These are phyloP conservation scores for Artemisia argyi DNA, from an alignment of 129 eudicot genomes.

Conservation along the genomic window DNA sequence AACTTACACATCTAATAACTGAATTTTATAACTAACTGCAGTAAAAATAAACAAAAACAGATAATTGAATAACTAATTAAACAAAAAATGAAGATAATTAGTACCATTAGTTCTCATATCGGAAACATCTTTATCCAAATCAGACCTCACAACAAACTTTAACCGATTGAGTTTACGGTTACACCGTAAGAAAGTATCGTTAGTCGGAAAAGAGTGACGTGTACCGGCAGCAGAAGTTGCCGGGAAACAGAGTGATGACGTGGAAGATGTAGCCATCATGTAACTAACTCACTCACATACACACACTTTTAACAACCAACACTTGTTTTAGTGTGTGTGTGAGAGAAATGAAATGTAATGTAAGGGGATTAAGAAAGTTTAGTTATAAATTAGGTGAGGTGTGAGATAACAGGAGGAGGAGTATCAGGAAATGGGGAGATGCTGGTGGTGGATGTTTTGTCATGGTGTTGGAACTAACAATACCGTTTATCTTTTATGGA, in stretches of 20 bases:
- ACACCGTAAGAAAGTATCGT: conserved; percentile 27
- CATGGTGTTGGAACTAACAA: conserved; percentile 39
- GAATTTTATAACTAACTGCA: background rate
- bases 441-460: conserved; percentile 45
- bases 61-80: background rate
- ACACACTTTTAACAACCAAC: background rate
- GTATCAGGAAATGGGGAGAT: conserved; percentile 44
- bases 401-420: background rate
- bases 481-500: conserved; percentile 30
- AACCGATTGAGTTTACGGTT: conserved; percentile 38
- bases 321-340: background rate
- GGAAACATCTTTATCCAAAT: conserved; percentile 80
- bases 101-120: conserved; percentile 81
- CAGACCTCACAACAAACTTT: conserved; percentile 47
- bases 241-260: conserved; percentile 45
- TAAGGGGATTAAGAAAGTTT: background rate
- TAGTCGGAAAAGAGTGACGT: conserved; percentile 25
- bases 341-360: background rate
- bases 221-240: conserved; percentile 48
- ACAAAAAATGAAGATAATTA: background rate
- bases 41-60: background rate
- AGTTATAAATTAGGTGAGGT: background rate
- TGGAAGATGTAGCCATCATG: conserved; percentile 53
- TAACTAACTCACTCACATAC: background rate
- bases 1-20: no score